Evolutionary conservation across 768 basidiomycete genomes (phyloP), one percentile per base, ranked within the genome.

Genomic region (Leccinum longicurvipes): DNA sequence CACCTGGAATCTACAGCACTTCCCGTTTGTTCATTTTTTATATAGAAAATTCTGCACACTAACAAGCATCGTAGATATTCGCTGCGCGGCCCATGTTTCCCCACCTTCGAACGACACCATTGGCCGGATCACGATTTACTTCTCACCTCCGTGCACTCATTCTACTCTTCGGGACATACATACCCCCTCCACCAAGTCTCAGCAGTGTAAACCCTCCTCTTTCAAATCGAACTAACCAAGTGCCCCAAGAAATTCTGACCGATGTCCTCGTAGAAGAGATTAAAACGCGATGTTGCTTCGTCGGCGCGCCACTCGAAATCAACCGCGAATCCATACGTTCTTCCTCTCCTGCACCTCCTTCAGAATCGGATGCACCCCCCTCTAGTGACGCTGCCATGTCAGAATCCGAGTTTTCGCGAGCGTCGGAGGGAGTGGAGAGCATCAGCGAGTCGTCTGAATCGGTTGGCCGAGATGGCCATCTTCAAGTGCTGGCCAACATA

Each of bases 221-320:
- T 5, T 78, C 85, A 19, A 84, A 80, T 55, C 82, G 85, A 21
- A 73, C 83, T 2, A 83, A 76, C 2, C 83, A 83, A 2, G 85
- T 96, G 2, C 91, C 94, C 1, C 78, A 82, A 61, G 89, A 89
- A 62, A 76, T 96, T 27, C 77, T 98, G 34, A 87, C 89, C 1
- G 89, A 92, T 52, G 72, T 77, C 2, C 76, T 95, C n/a, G 71
- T 97, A 15, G 93, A 98, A 70, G 88, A 94, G 61, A 86, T 98
- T 57, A 91, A 97, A 71, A 89, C 88, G 2, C 84, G 93, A 3
- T 88, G 85, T 54, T 95, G 91, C 68, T 94, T 97, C 62, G 95
- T 98, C 24, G 86, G 90, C 25, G 77, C 80, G 4, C 68, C 77
- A 1, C 74, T 91, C 36, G 81, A 80, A 47, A 58, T 66, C 9